These are phyloP conservation scores for Kingdonia uniflora DNA, from an alignment of 164 flowering plant species.

Conservation along the genomic window DNA sequence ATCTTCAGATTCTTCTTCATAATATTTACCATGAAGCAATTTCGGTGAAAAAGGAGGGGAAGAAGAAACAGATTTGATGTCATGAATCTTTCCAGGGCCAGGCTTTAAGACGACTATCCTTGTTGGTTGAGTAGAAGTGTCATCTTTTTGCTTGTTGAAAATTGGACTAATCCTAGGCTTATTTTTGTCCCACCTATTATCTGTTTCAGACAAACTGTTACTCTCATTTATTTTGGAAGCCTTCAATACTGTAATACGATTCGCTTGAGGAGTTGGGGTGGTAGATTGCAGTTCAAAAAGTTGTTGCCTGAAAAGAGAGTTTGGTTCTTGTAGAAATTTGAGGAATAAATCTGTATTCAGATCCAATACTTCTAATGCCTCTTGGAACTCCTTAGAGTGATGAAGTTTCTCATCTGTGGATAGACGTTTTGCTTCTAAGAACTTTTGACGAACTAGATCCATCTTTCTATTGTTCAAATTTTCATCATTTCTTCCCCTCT, in stretches of 20 bases:
- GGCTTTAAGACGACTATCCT: conserved; percentile 52
- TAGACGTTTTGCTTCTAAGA: conserved; percentile 78
- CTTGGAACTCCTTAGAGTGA: conserved; percentile 81
- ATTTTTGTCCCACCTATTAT: conserved; percentile 31
- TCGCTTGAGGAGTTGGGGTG: conserved; percentile 54
- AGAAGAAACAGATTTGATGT: conserved; percentile 34
- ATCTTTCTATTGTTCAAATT: conserved; percentile 42
- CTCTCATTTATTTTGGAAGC: conserved; percentile 56
- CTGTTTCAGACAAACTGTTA: conserved; percentile 20
- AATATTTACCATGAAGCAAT: conserved; percentile 20
- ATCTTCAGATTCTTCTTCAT: conserved; percentile 35
- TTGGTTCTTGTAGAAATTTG: conserved; percentile 77
- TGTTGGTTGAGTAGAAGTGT: conserved; percentile 33
- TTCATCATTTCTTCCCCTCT: conserved; percentile 29
- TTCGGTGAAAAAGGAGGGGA: conserved; percentile 39
- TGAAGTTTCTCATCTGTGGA: conserved; percentile 66
- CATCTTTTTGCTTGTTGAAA: conserved; percentile 23
- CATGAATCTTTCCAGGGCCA: conserved; percentile 48
- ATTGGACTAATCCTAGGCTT: conserved; percentile 18
- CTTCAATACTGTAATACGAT: conserved; percentile 76
- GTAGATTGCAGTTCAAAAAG: conserved; percentile 33
- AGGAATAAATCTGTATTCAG: conserved; percentile 72
- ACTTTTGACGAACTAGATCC: conserved; percentile 86
- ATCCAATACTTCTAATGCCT: conserved; percentile 75
- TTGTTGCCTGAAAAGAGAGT: conserved; percentile 51